Conservation (phyloP, 148 eudicot genomes). For the Talinum fruticosum region DNA sequence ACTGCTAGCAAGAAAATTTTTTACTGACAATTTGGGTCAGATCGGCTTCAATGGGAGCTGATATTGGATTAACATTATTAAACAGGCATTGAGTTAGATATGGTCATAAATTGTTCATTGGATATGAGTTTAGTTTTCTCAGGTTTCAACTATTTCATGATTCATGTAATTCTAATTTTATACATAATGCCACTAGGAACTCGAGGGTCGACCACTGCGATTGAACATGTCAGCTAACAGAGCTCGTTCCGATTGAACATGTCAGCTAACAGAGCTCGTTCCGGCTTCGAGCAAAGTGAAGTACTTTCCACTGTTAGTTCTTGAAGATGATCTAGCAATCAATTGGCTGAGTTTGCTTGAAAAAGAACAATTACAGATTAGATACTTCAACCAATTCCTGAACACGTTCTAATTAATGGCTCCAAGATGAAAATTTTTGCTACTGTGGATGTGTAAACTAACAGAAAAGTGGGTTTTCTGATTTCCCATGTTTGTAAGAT, state of each 20-base stretch:
- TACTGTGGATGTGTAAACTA: too few relatives aligned
- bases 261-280: constrained; percentile 46
- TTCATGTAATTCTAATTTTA: background rate
- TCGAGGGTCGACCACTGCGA: constrained; percentile 75
- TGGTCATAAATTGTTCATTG: background rate
- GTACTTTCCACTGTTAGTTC: constrained; percentile 31
- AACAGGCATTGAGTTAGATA: background rate
- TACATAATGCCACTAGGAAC: constrained; percentile 40
- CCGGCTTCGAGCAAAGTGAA: constrained; percentile 33
- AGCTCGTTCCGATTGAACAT: constrained; percentile 59
- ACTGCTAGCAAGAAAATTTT: background rate
- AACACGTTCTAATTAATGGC: too few relatives aligned
- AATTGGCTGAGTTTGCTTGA: background rate
- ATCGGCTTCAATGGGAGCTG: too few relatives aligned
- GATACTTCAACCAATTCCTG: too few relatives aligned
- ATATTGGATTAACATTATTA: background rate
- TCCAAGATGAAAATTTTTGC: background rate
- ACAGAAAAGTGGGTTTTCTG: background rate
- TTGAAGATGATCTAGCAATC: background rate
- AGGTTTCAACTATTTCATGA: too few relatives aligned
- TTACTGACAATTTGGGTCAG: background rate
- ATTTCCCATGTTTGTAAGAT: too few relatives aligned
- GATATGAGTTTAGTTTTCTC: background rate
- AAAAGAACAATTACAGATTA: constrained; percentile 8
- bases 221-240: constrained; percentile 54